Evolutionary conservation across 2,329 filamentous ascomycete species (phyloP).

Genomic region (Colletotrichum filicis): DNA sequence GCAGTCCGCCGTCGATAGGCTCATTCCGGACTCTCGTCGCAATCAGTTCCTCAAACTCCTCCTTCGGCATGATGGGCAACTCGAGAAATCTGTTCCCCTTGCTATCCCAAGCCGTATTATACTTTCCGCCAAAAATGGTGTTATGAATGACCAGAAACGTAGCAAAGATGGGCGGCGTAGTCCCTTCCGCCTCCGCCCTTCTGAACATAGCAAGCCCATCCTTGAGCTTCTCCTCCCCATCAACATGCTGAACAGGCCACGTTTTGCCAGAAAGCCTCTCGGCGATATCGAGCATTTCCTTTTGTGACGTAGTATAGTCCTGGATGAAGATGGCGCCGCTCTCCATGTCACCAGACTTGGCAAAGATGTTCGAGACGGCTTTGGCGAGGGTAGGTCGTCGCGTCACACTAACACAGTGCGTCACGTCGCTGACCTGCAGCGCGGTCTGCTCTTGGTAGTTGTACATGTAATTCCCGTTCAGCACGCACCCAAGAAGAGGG

Average conservation of each 20-base stretch:
- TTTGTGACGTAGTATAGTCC: slow-evolving; percentile 60
- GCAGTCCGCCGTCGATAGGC: slow-evolving; percentile 13
- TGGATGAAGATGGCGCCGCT: slow-evolving; percentile 65
- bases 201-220: slow-evolving; percentile 5
- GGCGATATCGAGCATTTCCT: slow-evolving; percentile 54
- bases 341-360: slow-evolving; percentile 54
- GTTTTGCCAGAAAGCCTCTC: slow-evolving; percentile 31
- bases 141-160: slow-evolving; percentile 11
- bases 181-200: neutral
- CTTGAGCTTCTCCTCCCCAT: neutral
- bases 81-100: neutral
- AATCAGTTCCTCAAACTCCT: slow-evolving; percentile 5
- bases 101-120: slow-evolving; percentile 1
- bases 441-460: slow-evolving; percentile 39
- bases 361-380: slow-evolving; percentile 58
- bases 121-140: slow-evolving; percentile 1
- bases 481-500: slow-evolving; percentile 48
- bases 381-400: slow-evolving; percentile 57
- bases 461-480: slow-evolving; percentile 2
- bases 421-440: slow-evolving; percentile 60
- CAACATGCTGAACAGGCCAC: neutral
- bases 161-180: neutral
- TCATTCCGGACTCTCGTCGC: slow-evolving; percentile 3
- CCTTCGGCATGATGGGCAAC: neutral
- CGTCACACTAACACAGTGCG: slow-evolving; percentile 55